phyloP scores from a whole-genome alignment of 495 filamentous ascomycete species.

The Penicillium simplicissimum region DNA sequence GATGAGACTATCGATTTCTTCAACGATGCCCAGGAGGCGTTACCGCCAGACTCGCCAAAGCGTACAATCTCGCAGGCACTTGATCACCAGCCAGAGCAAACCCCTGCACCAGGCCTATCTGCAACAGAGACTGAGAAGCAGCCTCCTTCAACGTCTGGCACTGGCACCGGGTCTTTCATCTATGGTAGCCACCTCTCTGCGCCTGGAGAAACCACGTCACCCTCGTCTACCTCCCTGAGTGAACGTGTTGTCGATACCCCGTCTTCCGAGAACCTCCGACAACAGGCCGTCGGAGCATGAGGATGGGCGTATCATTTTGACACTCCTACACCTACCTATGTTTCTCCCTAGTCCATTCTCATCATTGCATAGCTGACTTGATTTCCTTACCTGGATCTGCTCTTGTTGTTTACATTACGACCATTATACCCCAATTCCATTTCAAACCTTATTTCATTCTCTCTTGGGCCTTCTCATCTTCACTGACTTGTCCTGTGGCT shows the following conservation, averaged over 20 bases:
- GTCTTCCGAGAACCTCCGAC: slow-evolving; percentile 30
- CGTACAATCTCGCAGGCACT: slow-evolving; percentile 1
- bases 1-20: slow-evolving; percentile 31
- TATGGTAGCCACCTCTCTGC: slow-evolving; percentile 19
- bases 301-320: neutral
- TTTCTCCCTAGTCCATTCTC: neutral
- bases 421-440: slow-evolving; percentile 31
- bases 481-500: neutral
- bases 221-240: slow-evolving; percentile 22
- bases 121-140: neutral
- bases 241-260: slow-evolving; percentile 25
- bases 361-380: slow-evolving; percentile 26
- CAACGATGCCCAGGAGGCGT: slow-evolving; percentile 26
- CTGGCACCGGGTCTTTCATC: slow-evolving; percentile 12
- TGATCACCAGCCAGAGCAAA: neutral
- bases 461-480: slow-evolving; percentile 3
- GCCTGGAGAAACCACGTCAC: slow-evolving; percentile 16
- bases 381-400: slow-evolving; percentile 20
- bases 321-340: neutral
- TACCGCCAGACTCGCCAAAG: slow-evolving; percentile 9
- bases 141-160: slow-evolving; percentile 3
- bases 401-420: slow-evolving; percentile 20
- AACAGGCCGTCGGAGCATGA: slow-evolving; percentile 38
- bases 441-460: slow-evolving; percentile 10
- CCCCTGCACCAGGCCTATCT: neutral